These are phyloP conservation scores for Eucalyptus cloeziana DNA, from an alignment of 345 rosid species.

Conservation along the genomic window DNA sequence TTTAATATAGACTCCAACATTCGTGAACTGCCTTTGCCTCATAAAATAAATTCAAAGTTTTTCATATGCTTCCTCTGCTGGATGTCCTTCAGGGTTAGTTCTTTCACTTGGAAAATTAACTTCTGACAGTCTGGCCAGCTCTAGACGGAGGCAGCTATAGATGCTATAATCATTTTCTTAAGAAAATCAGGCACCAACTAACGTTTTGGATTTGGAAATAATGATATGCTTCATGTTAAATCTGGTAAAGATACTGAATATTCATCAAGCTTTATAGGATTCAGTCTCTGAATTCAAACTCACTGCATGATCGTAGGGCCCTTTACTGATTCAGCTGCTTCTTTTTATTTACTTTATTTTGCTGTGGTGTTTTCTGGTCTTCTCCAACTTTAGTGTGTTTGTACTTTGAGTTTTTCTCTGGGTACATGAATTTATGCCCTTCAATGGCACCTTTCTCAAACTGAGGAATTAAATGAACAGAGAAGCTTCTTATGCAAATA, in stretches of 20 bases:
- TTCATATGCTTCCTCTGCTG: background rate
- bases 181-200: background rate
- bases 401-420: background rate
- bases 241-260: background rate
- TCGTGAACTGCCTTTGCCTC: background rate
- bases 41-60: background rate
- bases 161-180: background rate
- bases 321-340: background rate
- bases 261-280: background rate
- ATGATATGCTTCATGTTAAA: background rate
- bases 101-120: background rate
- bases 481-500: background rate
- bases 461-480: background rate
- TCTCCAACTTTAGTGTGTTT: background rate
- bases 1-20: background rate
- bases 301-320: background rate
- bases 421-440: background rate
- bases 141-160: background rate
- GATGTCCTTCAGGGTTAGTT: background rate
- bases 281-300: background rate
- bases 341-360: background rate
- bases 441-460: background rate
- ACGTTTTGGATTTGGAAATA: background rate
- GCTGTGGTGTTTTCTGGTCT: background rate
- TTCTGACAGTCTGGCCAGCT: background rate